These are phyloP conservation scores for Lecanoromycetidae sp. DNA, from an alignment of 2,329 filamentous ascomycete genomes.

Conservation along the genomic window DNA sequence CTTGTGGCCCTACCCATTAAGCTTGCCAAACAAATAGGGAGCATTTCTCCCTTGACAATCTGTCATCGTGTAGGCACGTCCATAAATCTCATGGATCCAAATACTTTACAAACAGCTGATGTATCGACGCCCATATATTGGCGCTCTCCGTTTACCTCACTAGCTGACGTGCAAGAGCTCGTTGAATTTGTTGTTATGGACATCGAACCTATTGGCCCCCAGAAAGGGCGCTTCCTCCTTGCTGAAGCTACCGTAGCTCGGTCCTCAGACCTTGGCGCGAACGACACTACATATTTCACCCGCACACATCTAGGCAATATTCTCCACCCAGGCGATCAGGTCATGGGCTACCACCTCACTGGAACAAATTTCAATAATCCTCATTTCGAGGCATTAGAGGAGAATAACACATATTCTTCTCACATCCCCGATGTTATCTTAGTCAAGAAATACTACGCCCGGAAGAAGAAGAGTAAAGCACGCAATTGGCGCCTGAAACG, in stretches of 20 bases:
- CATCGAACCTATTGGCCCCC: slow-evolving; percentile 64
- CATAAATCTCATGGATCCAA: slow-evolving; percentile 78
- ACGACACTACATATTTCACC: slow-evolving; percentile 79
- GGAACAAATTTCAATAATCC: slow-evolving; percentile 88
- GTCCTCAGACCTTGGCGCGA: slow-evolving; percentile 72
- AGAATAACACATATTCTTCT: slow-evolving; percentile 60
- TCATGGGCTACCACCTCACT: slow-evolving; percentile 82
- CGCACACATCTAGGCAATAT: slow-evolving; percentile 80
- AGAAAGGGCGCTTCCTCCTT: slow-evolving; percentile 70
- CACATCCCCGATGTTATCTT: slow-evolving; percentile 84
- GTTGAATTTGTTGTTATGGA: slow-evolving; percentile 93
- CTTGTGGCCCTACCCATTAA: slow-evolving; percentile 86
- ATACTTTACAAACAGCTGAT: slow-evolving; percentile 82
- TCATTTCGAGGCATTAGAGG: slow-evolving; percentile 71
- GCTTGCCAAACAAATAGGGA: slow-evolving; percentile 73
- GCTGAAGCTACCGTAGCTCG: slow-evolving; percentile 81
- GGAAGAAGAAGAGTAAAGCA: slow-evolving; percentile 63
- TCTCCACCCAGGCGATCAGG: slow-evolving; percentile 79
- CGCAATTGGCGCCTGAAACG: slow-evolving; percentile 93
- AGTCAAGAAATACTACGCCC: slow-evolving; percentile 92
- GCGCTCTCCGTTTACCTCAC: slow-evolving; percentile 71
- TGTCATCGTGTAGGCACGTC: slow-evolving; percentile 83
- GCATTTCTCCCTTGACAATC: slow-evolving; percentile 74
- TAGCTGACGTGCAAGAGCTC: slow-evolving; percentile 74
- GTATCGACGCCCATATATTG: slow-evolving; percentile 76